phyloP scores from a whole-genome alignment of 352 stramenopile species.

The Globisporangium mamillatum region DNA sequence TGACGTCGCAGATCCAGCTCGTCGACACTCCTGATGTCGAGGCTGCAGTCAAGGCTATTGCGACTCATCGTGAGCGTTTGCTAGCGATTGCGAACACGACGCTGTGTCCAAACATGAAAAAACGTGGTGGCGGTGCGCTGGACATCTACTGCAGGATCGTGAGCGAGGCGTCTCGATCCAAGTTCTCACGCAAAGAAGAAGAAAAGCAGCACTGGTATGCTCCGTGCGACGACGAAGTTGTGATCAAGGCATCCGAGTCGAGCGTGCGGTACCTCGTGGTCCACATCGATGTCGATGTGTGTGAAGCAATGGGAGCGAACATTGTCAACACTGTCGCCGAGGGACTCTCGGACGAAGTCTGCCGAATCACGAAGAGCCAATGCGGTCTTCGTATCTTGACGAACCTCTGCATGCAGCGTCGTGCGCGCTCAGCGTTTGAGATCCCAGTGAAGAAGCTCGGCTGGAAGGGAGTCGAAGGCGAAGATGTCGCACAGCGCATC shows the following conservation, averaged over 20 bases:
- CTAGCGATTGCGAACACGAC: constrained; percentile 72
- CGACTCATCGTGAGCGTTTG: constrained; percentile 48
- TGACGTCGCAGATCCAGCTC: constrained; percentile 86
- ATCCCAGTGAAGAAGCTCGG: constrained; percentile 74
- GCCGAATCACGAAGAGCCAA: constrained; percentile 53
- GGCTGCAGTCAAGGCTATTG: constrained; percentile 50
- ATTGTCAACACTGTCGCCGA: constrained; percentile 88
- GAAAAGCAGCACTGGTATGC: constrained; percentile 55
- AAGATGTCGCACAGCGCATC: constrained; percentile 71
- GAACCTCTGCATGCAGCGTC: constrained; percentile 86
- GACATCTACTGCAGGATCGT: constrained; percentile 84
- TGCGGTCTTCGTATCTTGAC: constrained; percentile 84
- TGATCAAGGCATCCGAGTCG: constrained; percentile 33
- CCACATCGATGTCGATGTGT: constrained; percentile 87
- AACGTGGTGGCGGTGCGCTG: constrained; percentile 71
- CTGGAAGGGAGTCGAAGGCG: constrained; percentile 78
- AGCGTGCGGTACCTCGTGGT: constrained; percentile 61
- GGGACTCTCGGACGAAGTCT: constrained; percentile 72
- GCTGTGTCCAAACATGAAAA: constrained; percentile 85
- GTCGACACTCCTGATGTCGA: constrained; percentile 67
- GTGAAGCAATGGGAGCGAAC: constrained; percentile 88
- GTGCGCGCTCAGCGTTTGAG: constrained; percentile 61
- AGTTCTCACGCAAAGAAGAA: constrained; percentile 11
- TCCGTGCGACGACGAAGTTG: constrained; percentile 50
- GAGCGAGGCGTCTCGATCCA: constrained; percentile 36